Base-by-base conservation (phyloP, 352 stramenopile genomes). In the Globisporangium radiosum region DNA sequence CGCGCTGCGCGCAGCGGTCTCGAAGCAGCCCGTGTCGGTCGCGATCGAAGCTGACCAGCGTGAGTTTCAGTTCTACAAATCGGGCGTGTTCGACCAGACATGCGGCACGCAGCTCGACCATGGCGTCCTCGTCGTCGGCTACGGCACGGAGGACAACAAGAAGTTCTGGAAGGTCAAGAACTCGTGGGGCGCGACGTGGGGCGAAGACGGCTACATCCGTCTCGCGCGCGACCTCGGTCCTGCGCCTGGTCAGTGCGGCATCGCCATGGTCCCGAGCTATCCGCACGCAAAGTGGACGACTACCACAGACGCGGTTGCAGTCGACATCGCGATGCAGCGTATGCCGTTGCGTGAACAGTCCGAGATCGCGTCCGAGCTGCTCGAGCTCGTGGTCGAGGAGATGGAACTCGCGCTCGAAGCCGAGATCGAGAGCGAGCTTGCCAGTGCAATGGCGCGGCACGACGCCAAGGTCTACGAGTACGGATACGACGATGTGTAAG, bases 51-150 rank as follows among this genome's bases (percentile, higher is more conserved):
- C 96, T 0, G 82, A 95, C 71, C 90, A 97, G 66, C 78, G 79
- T 49, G 83, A 80, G n/a, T 99, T 98, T 76, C 97, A 99, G 82
- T 97, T 99, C 64, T 99, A 99, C 91, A 87, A 75, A 47, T 73
- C 75, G 38, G 97, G 97, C 25, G 89, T 99, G 6, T 71, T 98
- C 64, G 44, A 70, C 58, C 15, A 82, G 72, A 52, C 82, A 76
- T 56, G 85, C 87, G 56, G 60, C n/a, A 74, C 83, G 42, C 80
- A 90, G 25, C 85, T 99, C 54, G 97, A 99, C 75, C 97, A 99
- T 72, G 97, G 95, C 47, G 91, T 99, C 17, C 79, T 99, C 33
- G 88, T 85, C 0, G 95, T 99, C 3, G 96, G 97, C 33, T 99
- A 98, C 73, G 90, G 94, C 57, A 69, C 73, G 39, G 81, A 73